Conservation (phyloP, 352 stramenopile genomes). For the Phytophthora idaei region DNA sequence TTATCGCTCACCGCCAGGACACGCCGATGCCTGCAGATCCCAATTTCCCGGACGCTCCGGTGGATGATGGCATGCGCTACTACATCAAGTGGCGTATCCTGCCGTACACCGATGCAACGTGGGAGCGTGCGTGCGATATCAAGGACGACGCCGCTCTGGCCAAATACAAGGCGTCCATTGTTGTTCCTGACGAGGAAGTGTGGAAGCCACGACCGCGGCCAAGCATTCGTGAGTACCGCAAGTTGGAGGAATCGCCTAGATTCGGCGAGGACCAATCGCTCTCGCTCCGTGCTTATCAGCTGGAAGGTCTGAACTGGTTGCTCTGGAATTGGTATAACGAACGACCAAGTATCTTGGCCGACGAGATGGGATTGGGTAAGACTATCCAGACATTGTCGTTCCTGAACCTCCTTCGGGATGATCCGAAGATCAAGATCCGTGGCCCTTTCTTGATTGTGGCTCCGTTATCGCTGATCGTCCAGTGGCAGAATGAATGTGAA, state of each 20-base stretch:
- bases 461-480: conserved; percentile 97
- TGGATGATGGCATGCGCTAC: conserved; percentile 88
- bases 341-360: conserved; percentile 85
- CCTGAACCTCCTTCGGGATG: conserved; percentile 92
- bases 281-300: conserved; percentile 79
- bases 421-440: conserved; percentile 89
- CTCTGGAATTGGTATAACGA: conserved; percentile 92
- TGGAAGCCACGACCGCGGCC: conserved; percentile 69
- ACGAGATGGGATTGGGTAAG: conserved; percentile 94
- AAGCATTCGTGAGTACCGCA: conserved; percentile 83
- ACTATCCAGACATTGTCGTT: conserved; percentile 94
- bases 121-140: conserved; percentile 87
- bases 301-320: conserved; percentile 91
- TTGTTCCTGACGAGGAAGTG: conserved; percentile 64
- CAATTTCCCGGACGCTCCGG: conserved; percentile 61
- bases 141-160: conserved; percentile 86
- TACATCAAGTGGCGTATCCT: conserved; percentile 90
- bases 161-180: conserved; percentile 64
- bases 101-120: conserved; percentile 87
- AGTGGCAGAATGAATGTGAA: conserved; percentile 99
- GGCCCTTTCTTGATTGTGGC: conserved; percentile 98
- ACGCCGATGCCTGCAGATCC: conserved; percentile 52
- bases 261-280: conserved; percentile 83
- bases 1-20: conserved; percentile 84
- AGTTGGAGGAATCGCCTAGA: conserved; percentile 75